Conservation (phyloP, 495 filamentous ascomycete genomes). For the Hamigera avellanea region DNA sequence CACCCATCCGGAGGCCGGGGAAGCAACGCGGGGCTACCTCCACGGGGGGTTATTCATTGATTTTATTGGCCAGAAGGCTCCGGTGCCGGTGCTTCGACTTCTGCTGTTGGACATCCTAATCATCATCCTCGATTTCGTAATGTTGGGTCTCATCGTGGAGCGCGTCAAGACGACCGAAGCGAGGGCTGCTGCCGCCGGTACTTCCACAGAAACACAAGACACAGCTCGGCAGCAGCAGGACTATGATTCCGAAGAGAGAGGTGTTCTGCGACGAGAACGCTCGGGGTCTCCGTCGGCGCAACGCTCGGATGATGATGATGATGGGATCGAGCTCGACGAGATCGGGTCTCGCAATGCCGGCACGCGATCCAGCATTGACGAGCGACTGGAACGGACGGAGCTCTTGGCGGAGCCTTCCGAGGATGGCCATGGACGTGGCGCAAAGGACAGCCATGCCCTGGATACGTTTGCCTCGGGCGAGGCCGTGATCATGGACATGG, state of each 20-base stretch:
- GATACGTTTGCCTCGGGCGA: constrained; percentile 58
- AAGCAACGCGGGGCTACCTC: constrained; percentile 67
- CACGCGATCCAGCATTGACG: no score
- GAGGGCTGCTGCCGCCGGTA: constrained; percentile 6
- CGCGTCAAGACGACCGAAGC: constrained; percentile 39
- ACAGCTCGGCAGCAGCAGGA: constrained; percentile 43
- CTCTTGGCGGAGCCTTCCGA: constrained; percentile 33
- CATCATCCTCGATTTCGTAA: constrained; percentile 56
- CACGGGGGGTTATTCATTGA: constrained; percentile 80
- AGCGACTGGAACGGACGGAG: constrained; percentile 32
- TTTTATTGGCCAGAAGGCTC: constrained; percentile 76
- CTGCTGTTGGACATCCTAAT: constrained; percentile 54
- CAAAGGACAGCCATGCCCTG: constrained; percentile 33
- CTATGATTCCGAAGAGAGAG: constrained; percentile 74
- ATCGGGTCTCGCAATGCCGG: constrained; percentile 6
- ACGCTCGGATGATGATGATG: no score
- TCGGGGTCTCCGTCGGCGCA: constrained; percentile 7
- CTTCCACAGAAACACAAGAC: constrained; percentile 3
- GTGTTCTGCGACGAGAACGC: constrained; percentile 44
- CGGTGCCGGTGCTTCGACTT: constrained; percentile 53
- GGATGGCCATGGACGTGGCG: constrained; percentile 12
- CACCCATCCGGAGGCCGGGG: constrained; percentile 52
- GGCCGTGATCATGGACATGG: constrained; percentile 55
- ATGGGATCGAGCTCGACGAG: constrained; percentile 18
- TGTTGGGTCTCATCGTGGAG: constrained; percentile 63